These are phyloP conservation scores for Quercus berberidifolia DNA, from an alignment of 306 rosid genomes.

Conservation along the genomic window DNA sequence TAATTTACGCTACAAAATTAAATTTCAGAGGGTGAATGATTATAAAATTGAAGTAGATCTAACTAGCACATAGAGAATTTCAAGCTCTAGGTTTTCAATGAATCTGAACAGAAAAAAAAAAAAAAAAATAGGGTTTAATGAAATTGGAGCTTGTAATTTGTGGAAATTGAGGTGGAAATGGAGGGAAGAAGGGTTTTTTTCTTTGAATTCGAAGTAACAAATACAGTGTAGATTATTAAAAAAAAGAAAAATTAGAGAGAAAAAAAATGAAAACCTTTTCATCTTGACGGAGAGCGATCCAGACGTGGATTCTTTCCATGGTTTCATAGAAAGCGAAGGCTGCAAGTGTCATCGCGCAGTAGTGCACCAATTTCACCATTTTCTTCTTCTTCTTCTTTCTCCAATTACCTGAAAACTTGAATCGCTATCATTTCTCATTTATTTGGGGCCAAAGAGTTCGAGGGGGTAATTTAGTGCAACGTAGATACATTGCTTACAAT, in stretches of 20 bases:
- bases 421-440: not conserved
- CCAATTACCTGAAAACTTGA: not conserved
- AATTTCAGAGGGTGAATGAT: not conserved
- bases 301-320: slow-evolving; percentile 89
- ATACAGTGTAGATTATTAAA: not conserved
- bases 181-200: not conserved
- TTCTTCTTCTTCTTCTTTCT: slow-evolving; percentile 13
- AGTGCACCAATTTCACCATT: slow-evolving; percentile 83
- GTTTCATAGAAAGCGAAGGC: slow-evolving; percentile 92
- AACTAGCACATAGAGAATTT: not conserved
- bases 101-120: not conserved
- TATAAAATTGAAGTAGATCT: not conserved
- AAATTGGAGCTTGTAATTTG: not conserved
- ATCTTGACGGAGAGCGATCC: slow-evolving; percentile 98
- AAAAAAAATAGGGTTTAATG: not conserved
- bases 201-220: not conserved
- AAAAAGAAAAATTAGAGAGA: too few species aligned
- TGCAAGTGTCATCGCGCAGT: slow-evolving; percentile 87
- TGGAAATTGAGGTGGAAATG: not conserved
- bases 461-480: not conserved
- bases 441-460: not conserved
- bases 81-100: not conserved
- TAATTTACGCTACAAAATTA: not conserved
- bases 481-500: not conserved
- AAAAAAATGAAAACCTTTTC: slow-evolving; percentile 58